Evolutionary conservation across 2,329 filamentous ascomycete species (phyloP).

Genomic region (Alternaria sp.): DNA sequence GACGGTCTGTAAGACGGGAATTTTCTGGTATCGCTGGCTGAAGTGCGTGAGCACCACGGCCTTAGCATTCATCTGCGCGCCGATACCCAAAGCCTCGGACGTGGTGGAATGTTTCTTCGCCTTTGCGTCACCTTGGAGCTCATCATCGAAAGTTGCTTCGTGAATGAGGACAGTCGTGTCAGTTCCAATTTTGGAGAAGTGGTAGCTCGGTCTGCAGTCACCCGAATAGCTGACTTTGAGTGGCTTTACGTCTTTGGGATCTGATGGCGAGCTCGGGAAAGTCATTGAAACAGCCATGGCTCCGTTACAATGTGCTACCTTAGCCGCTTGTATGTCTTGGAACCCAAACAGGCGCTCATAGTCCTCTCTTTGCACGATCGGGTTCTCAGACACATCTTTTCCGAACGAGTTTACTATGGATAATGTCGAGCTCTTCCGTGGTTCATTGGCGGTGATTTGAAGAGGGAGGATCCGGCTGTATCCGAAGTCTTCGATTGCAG

Average conservation of each 20-base stretch:
- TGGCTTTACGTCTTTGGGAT: conserved; percentile 52
- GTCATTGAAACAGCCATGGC: conserved; percentile 80
- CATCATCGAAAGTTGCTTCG: conserved; percentile 95
- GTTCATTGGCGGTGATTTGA: conserved; percentile 48
- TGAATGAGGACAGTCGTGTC: conserved; percentile 87
- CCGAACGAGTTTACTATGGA: conserved; percentile 35
- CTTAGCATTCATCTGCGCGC: conserved; percentile 78
- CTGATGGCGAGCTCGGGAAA: conserved; percentile 65
- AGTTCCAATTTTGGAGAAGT: conserved; percentile 75
- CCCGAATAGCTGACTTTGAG: conserved; percentile 94
- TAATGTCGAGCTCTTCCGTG: conserved; percentile 29
- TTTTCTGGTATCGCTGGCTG: conserved; percentile 89
- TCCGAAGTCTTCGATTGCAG: conserved; percentile 78
- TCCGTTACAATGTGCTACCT: conserved; percentile 80
- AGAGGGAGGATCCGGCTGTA: conserved; percentile 68
- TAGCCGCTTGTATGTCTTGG: conserved; percentile 70
- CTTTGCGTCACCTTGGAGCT: conserved; percentile 77
- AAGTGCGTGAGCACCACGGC: conserved; percentile 92
- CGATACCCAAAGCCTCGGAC: conserved; percentile 82
- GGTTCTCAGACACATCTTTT: conserved; percentile 9
- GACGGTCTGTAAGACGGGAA: conserved; percentile 61
- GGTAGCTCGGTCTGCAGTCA: conserved; percentile 78
- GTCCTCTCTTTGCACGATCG: conserved; percentile 21
- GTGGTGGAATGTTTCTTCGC: conserved; percentile 94
- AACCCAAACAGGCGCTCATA: conserved; percentile 68